These are phyloP conservation scores for Fusarium humuli DNA, from an alignment of 2,329 filamentous ascomycete species.

Conservation along the genomic window DNA sequence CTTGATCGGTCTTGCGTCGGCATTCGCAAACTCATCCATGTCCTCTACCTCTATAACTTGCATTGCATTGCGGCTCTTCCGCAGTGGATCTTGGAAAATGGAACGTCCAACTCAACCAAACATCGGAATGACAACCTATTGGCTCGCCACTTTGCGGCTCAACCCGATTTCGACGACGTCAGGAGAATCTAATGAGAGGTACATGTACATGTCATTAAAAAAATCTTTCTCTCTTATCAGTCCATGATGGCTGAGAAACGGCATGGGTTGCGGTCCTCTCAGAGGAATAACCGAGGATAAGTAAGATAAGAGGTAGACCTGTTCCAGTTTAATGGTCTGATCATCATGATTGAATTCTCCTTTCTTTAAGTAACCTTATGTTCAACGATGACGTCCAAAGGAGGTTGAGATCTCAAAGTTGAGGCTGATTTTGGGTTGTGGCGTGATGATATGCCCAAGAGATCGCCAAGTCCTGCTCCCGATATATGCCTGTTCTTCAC, in stretches of 20 bases:
- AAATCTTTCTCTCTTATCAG: background rate
- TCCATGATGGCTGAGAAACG: background rate
- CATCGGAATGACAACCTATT: constrained; percentile 28
- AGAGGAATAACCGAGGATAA: constrained; percentile 46
- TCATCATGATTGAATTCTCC: background rate
- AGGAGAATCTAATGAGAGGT: constrained; percentile 29
- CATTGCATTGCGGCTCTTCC: constrained; percentile 42
- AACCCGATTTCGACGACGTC: constrained; percentile 35
- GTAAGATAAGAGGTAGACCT: background rate
- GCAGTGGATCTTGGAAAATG: constrained; percentile 42
- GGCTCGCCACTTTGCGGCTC: constrained; percentile 34
- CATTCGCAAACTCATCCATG: constrained; percentile 36
- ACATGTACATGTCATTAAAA: background rate
- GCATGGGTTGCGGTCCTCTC: constrained; percentile 14
- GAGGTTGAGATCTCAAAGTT: background rate
- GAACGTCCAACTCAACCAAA: constrained; percentile 16
- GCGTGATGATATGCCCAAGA: constrained; percentile 4
- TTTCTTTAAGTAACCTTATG: background rate
- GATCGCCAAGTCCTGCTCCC: constrained; percentile 24
- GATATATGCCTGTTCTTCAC: background rate
- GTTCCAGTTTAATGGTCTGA: background rate
- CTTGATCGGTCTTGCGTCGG: constrained; percentile 42
- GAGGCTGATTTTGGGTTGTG: constrained; percentile 25
- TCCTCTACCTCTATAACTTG: background rate
- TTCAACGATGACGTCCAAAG: background rate